Conservation (phyloP, 768 basidiomycete genomes). For the Leucocoprinus leucothites region DNA sequence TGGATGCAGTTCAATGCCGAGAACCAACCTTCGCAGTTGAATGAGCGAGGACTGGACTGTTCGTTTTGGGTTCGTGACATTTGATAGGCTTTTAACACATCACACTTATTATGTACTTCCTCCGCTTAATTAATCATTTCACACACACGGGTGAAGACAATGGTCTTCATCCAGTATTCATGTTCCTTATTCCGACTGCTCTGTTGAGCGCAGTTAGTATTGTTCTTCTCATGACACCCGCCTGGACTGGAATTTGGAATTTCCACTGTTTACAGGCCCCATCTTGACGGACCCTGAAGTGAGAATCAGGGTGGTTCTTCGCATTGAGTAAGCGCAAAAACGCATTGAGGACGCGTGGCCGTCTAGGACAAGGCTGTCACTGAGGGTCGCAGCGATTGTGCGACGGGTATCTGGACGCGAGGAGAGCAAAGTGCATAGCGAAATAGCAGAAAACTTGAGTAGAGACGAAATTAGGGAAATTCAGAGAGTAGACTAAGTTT, state of each 20-base stretch:
- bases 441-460: too few species aligned
- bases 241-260: background rate
- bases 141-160: too few species aligned
- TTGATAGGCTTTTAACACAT: background rate
- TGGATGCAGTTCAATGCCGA: conserved; percentile 9
- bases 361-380: background rate
- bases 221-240: background rate
- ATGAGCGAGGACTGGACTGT: conserved; percentile 5
- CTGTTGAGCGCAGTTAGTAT: too few species aligned
- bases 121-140: background rate
- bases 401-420: background rate
- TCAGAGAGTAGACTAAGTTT: background rate
- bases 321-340: conserved; percentile 2
- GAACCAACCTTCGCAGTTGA: conserved; percentile 2
- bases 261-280: background rate
- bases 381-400: background rate
- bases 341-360: conserved; percentile 9
- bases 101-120: background rate
- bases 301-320: conserved; percentile 1
- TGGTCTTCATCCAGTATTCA: background rate
- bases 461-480: background rate
- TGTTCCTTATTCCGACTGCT: too few species aligned
- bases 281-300: background rate
- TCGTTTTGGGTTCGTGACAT: conserved; percentile 13
- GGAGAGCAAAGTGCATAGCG: too few species aligned